Conservation (phyloP, 148 eudicot species). For the Euryodendron excelsum region DNA sequence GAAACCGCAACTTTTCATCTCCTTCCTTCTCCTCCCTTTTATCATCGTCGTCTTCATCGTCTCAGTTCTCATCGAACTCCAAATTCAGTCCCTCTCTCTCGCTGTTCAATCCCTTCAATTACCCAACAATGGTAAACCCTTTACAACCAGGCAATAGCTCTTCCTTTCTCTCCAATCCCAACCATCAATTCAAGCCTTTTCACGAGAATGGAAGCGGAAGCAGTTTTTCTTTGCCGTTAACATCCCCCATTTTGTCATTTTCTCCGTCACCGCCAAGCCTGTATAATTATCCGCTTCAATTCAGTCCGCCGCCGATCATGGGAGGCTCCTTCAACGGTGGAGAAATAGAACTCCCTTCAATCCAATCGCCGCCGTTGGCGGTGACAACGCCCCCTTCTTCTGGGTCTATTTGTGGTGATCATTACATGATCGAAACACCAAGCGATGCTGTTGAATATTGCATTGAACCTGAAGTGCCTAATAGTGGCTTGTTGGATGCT, state of each 20-base stretch:
- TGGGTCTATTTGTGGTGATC: constrained; percentile 13
- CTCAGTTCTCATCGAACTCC: constrained; percentile 13
- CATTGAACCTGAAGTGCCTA: constrained; percentile 26
- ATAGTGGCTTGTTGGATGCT: constrained; percentile 79
- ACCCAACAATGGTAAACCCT: constrained; percentile 25
- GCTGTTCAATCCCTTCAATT: constrained; percentile 22
- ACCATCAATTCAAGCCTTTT: constrained; percentile 1
- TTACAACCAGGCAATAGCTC: constrained; percentile 19
- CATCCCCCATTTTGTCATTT: constrained; percentile 13
- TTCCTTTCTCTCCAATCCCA: constrained; percentile 24
- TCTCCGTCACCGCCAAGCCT: not conserved
- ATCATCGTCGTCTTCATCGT: constrained; percentile 24
- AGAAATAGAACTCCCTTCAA: constrained; percentile 69
- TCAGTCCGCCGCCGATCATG: not conserved
- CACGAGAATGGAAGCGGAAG: not conserved
- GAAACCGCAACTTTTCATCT: constrained; percentile 5
- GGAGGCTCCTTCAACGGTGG: not conserved
- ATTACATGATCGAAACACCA: constrained; percentile 14
- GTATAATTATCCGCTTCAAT: not conserved
- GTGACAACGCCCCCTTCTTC: constrained; percentile 14
- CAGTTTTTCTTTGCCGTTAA: constrained; percentile 7
- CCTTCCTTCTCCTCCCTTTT: constrained; percentile 13
- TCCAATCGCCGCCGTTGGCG: constrained; percentile 39
- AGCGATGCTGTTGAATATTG: constrained; percentile 21
- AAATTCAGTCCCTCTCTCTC: constrained; percentile 20